A percentile compares a stretch with the other conserved stretches of the same genome.
phyloP scores from a whole-genome alignment of 169 alveolate genomes.

The Theileria equi region DNA sequence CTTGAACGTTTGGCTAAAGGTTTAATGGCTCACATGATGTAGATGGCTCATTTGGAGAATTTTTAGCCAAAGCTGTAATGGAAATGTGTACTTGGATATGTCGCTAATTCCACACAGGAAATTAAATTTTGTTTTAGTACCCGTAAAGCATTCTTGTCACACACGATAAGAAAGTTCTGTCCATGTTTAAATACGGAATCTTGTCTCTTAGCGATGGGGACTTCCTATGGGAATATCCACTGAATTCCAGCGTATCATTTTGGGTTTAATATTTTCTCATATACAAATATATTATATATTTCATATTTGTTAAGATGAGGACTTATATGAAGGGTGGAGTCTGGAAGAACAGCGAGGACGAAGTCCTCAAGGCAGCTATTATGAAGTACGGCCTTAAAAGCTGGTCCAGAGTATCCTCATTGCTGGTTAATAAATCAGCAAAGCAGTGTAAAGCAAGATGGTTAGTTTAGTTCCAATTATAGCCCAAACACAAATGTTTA shows the following conservation, averaged over 20 bases:
- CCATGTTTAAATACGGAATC: neutral
- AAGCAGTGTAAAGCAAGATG: conserved; percentile 99
- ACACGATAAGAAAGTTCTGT: neutral
- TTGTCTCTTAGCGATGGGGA: conserved; percentile 7
- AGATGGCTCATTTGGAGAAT: conserved; percentile 18
- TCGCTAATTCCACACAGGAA: too few relatives aligned
- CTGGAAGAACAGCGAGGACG: conserved; percentile 99
- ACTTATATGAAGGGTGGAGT: conserved; percentile 97
- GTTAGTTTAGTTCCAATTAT: conserved; percentile 94
- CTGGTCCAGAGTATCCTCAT: conserved; percentile 98
- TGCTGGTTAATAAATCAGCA: conserved; percentile 97
- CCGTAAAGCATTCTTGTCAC: too few relatives aligned
- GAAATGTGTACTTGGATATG: neutral
- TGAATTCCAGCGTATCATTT: too few relatives aligned
- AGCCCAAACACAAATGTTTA: conserved; percentile 93
- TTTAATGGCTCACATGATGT: neutral
- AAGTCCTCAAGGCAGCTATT: conserved; percentile 99
- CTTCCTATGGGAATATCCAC: neutral
- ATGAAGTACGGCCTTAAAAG: conserved; percentile 99
- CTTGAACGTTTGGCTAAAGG: too few relatives aligned
- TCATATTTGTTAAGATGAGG: conserved; percentile 82
- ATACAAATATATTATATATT: conserved; percentile 7
- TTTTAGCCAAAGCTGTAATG: neutral
- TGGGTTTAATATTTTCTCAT: neutral
- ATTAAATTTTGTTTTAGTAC: too few relatives aligned